Conservation (phyloP, 768 basidiomycete genomes). For the Trametes meyenii region DNA sequence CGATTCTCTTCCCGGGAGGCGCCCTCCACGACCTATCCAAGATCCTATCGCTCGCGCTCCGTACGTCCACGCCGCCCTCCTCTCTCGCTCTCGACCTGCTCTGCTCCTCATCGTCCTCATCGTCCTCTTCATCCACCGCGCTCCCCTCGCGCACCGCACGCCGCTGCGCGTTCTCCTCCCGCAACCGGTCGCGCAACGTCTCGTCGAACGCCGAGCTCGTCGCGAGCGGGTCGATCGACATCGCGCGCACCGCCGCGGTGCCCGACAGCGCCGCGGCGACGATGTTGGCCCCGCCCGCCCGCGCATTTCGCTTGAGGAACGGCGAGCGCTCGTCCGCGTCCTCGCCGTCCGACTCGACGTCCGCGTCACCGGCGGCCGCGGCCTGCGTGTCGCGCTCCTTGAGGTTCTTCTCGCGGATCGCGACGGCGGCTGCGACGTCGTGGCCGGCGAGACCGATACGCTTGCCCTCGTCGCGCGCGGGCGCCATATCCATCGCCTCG, state of each 20-base stretch:
- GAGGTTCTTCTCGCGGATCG: slow-evolving; percentile 81
- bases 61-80: slow-evolving; percentile 5
- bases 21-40: slow-evolving; percentile 74
- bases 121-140: slow-evolving; percentile 47
- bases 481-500: slow-evolving; percentile 64
- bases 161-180: slow-evolving; percentile 33
- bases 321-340: slow-evolving; percentile 42
- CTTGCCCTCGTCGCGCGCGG: slow-evolving; percentile 77
- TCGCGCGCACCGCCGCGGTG: slow-evolving; percentile 29
- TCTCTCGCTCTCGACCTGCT: slow-evolving; percentile 37
- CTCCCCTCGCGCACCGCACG: slow-evolving; percentile 40
- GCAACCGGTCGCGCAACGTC: slow-evolving; percentile 71
- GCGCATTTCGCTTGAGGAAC: slow-evolving; percentile 36
- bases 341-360: slow-evolving; percentile 29
- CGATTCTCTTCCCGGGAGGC: slow-evolving; percentile 84
- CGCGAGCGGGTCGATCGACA: slow-evolving; percentile 87
- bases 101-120: slow-evolving; percentile 40
- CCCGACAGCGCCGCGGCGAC: slow-evolving; percentile 23
- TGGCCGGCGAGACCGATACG: slow-evolving; percentile 74
- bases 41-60: slow-evolving; percentile 50
- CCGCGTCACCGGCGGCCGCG: slow-evolving; percentile 19
- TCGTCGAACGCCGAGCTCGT: slow-evolving; percentile 84
- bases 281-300: slow-evolving; percentile 7
- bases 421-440: slow-evolving; percentile 83
- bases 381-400: slow-evolving; percentile 38